A percentile compares a stretch with the other conserved stretches of the same genome.
Evolutionary conservation across 1,139 yeast species (phyloP).

Genomic region (Magnusiomyces tetraspermus): DNA sequence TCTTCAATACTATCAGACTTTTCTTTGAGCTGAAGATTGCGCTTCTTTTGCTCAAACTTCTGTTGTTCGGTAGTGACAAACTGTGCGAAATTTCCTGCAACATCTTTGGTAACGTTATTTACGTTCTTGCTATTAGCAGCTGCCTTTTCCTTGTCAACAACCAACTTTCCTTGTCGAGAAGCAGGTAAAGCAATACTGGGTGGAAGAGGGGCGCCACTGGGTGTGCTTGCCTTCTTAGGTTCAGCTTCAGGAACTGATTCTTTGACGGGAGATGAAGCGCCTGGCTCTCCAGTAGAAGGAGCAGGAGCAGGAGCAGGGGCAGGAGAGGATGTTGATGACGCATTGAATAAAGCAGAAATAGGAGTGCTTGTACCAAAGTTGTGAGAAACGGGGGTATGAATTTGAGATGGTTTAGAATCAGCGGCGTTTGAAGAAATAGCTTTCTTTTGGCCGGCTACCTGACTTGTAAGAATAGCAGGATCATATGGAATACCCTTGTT

Average conservation of each 20-base stretch:
- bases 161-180: conserved; percentile 8
- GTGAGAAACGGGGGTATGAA: conserved; percentile 3
- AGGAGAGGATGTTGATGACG: not conserved
- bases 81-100: conserved; percentile 30
- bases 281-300: not conserved
- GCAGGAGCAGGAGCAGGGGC: not conserved
- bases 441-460: conserved; percentile 16
- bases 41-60: conserved; percentile 27
- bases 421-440: conserved; percentile 8
- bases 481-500: conserved; percentile 35
- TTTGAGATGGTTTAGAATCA: not conserved
- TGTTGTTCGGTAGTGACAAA: conserved; percentile 31
- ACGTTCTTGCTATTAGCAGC: not conserved
- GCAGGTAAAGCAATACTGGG: conserved; percentile 14
- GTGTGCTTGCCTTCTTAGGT: conserved; percentile 5
- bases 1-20: conserved; percentile 47
- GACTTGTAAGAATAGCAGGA: conserved; percentile 63
- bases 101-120: conserved; percentile 25
- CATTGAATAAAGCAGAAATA: conserved; percentile 13
- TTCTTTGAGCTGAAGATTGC: conserved; percentile 35
- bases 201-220: conserved; percentile 11
- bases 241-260: not conserved
- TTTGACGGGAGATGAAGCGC: conserved; percentile 1
- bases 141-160: conserved; percentile 7
- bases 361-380: conserved; percentile 14